Base-by-base conservation (phyloP, 2,329 filamentous ascomycete genomes). In the Aspergillus pseudoglaucus region DNA sequence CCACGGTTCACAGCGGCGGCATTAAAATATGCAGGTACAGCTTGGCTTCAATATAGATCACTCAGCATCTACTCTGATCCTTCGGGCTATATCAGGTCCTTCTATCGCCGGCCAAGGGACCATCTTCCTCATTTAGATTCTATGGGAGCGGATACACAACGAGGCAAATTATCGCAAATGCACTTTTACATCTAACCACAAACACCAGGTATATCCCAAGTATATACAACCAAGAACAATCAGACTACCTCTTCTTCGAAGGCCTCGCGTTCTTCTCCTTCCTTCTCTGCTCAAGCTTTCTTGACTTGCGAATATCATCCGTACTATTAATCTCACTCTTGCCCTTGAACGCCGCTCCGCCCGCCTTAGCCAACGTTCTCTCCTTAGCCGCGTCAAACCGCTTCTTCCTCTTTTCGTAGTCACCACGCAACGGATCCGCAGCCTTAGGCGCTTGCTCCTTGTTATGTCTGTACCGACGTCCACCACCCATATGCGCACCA, bases 341-440 rank as follows among this genome's bases (percentile, higher is more conserved):
- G 47, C 86, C 86, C 58, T 76, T 79, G 27, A 84, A 83, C 57
- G 61, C 62, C 3, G 58, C 60, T 38, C 57, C 59, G 30, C 62
- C 61, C 17, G 54, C 50, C 53, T 61, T 61, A 3, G 55, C 58
- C 23, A 62, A 48, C 46, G 63, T 58, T 17, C 66, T 90, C 75
- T 96, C 88, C 71, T 86, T 87, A 41, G 91, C 90, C 64, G 90
- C 90, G 14, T 83, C 82, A 15, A 93, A 85, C 63, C 88, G 84
- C 83, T 90, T 90, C 83, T 93, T 95, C 73, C 87, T 84, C 65
- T 84, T 83, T 55, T 94, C 78, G 71, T 88, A 98, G 71, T 98
- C 91, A 67, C 91, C 90, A 52, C 93, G 80, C 69, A 81, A 91
- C 72, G 87, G 91, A 75, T 98, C 93, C 6, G 93, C 90, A 59